Evolutionary conservation across 306 rosid genomes (phyloP), one percentile per base, ranked within the genome.

Genomic region (Betula pendula): DNA sequence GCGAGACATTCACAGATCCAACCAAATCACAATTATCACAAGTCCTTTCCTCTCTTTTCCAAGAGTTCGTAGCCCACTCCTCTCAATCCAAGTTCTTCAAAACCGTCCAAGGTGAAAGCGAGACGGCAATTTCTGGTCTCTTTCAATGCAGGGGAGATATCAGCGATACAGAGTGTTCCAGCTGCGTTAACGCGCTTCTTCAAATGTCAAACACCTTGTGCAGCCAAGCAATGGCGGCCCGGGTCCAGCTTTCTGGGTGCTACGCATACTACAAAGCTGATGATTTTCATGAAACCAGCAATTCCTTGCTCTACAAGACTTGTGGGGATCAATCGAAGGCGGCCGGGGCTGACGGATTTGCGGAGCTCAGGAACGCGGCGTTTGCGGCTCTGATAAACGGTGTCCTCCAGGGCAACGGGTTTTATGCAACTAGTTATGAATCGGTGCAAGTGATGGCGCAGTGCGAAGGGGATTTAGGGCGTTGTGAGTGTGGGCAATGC

Each of bases 131-230:
- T 62, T 81, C 84, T 2, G 93, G 91, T 8, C 79, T 85, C 47
- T 93, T 84, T n/a, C 98, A 93, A 53, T 93, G 98, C 73, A 81
- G 92, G 42, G 72, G 85, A 0, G 91, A 89, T 15, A 79, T 89
- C 48, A 78, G 62, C 74, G 43, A 29, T 1, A 70, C 78, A n/a
- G 91, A 82, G 33, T 93, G 98, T 52, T 73, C 77, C 75, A 52
- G 27, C 79, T 93, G 98, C 19, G 92, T 93, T 2, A 84, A 43
- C 53, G 24, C 66, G 4, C 76, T 88, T 5, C 75, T 85, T 6
- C 73, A 71, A 1, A 75, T 84, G 27, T 87, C 90, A 2, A 87
- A 77, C 85, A 62, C 55, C 27, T 50, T 85, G 80, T 93, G 93
- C 66, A 24, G 60, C 10, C 76, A 72, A 19, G 80, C 95, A 19